Base-by-base conservation (phyloP, 305 asterid species). In the Fraxinus albicans region DNA sequence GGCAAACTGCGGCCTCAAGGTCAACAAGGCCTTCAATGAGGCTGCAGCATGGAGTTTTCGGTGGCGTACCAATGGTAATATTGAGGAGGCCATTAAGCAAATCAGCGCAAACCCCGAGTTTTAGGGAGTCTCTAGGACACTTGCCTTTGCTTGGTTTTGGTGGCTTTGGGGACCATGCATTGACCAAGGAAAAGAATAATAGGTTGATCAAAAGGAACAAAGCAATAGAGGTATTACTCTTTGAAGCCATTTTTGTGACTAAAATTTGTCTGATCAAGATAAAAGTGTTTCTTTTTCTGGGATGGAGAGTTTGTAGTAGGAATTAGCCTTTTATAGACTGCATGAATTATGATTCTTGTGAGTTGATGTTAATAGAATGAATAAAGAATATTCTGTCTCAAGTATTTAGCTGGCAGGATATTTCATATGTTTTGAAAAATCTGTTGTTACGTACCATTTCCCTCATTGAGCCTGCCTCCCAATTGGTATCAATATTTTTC, bases 71-170 rank as follows among this genome's bases (percentile, higher is more conserved):
- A 6, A 86, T 19, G 6, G 84, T 80, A 33, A 83, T 70, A 42
- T 81, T 81, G 6, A 83, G 73, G 2, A 86, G 79, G 9, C 86
- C 81, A 3, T 9, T 78, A 15, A 86, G 88, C 53, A 86, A 78
- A 65, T 86, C 67, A 33, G 86, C 86, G 65, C 88, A 86, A 9
- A 83, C 81, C 17, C 85, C 85, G 40, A 83, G 42, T 69, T 83
- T 85, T 9, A 86, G 79, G 40, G 88, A 55, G 69, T 86, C 88
- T 40, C n/a, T 86, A 2, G 88, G 86, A 63, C 88, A 86, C 70
- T 81, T 86, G 15, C 78, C 87, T 1, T 25, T 53, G 33, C 35
- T 83, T 33, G 84, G 84, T 21, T 35, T 10, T 36, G 88, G 89
- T 19, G 85, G 83, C 76, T 55, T 81, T 77, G 76, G n/a, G 27